Conservation (phyloP, 1,284 basidiomycete genomes). For the Pseudozyma tsukubaensis region DNA sequence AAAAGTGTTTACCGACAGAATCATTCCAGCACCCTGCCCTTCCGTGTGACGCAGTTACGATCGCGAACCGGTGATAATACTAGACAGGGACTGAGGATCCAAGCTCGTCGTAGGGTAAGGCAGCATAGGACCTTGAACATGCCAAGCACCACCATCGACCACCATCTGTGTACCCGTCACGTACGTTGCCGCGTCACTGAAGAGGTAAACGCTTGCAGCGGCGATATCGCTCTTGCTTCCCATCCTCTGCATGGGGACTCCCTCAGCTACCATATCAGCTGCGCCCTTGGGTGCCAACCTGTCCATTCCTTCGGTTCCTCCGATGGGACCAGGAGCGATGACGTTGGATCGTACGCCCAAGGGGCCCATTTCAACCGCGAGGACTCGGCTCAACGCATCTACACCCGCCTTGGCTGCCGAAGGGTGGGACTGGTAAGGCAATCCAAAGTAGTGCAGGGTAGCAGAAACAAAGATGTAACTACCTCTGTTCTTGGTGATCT, state of each 20-base stretch:
- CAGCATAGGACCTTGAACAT: conserved; percentile 57
- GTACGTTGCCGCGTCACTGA: conserved; percentile 85
- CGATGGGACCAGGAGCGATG: conserved; percentile 87
- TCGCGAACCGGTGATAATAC: conserved; percentile 50
- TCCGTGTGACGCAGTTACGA: conserved; percentile 11
- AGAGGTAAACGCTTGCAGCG: conserved; percentile 84
- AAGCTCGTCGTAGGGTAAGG: conserved; percentile 62
- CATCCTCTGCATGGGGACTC: conserved; percentile 63
- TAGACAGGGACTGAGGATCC: conserved; percentile 55
- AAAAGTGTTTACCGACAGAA: neutral
- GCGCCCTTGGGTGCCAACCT: conserved; percentile 74
- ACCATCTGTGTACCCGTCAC: conserved; percentile 75
- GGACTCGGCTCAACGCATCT: conserved; percentile 83
- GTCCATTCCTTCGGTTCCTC: conserved; percentile 84
- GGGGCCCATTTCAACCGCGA: conserved; percentile 93
- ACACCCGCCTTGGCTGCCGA: conserved; percentile 94
- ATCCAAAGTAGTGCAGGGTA: conserved; percentile 87
- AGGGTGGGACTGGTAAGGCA: conserved; percentile 91
- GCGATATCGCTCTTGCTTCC: conserved; percentile 77
- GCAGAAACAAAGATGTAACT: conserved; percentile 91
- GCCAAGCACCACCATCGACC: conserved; percentile 59
- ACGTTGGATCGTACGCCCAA: conserved; percentile 92
- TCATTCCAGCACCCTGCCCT: neutral
- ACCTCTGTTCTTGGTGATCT: conserved; percentile 71
- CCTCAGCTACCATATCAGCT: conserved; percentile 55